Conservation (phyloP, 306 rosid species). For the Lablab purpureus region DNA sequence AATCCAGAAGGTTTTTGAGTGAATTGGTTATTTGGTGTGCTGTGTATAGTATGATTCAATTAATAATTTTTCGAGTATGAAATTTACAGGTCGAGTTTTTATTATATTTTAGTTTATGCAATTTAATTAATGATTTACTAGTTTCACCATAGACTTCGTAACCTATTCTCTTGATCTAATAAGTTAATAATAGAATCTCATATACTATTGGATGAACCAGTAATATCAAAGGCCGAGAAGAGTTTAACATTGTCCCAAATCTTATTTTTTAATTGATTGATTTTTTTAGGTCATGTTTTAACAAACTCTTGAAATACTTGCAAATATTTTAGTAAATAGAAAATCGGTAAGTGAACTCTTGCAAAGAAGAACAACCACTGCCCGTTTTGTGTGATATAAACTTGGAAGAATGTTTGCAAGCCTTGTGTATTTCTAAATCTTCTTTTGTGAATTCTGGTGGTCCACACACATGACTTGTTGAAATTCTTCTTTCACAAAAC, state of each 20-base stretch:
- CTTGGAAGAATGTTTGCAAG: conserved; percentile 1
- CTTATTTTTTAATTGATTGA: not conserved
- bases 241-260: not conserved
- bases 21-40: not conserved
- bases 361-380: not conserved
- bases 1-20: not conserved
- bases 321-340: not conserved
- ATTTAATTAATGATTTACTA: not conserved
- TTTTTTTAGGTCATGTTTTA: not conserved
- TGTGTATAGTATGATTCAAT: not conserved
- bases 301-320: not conserved
- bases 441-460: not conserved
- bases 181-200: not conserved
- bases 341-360: not conserved
- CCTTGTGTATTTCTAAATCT: not conserved
- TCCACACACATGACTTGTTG: not conserved
- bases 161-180: not conserved
- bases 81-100: not conserved
- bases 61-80: not conserved
- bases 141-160: not conserved
- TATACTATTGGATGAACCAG: not conserved
- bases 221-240: not conserved
- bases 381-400: not conserved
- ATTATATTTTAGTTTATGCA: not conserved
- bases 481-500: not conserved